Conservation (phyloP, 306 rosid genomes). For the Malus orientalis region DNA sequence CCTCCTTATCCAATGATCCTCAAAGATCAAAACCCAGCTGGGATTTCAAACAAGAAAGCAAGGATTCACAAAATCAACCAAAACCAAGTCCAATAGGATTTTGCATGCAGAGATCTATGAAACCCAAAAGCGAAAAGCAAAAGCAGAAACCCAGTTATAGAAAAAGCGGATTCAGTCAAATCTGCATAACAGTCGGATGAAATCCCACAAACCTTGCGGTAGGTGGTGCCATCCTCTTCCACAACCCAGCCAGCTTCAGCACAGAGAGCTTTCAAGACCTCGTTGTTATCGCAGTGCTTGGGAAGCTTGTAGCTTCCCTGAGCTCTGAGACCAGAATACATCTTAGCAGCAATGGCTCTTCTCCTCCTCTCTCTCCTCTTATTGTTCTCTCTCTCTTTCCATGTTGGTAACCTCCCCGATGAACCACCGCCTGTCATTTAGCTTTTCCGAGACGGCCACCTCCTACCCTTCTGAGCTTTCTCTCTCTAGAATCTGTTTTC, state of each 20-base stretch:
- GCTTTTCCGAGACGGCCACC: background rate
- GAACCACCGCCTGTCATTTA: slow-evolving; percentile 70
- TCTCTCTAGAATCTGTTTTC: background rate
- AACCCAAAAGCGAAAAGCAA: background rate
- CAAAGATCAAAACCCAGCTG: slow-evolving; percentile 6
- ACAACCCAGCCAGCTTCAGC: slow-evolving; percentile 93
- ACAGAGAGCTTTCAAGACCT: slow-evolving; percentile 90
- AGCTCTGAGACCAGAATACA: slow-evolving; percentile 77
- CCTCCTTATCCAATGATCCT: background rate
- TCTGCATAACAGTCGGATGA: background rate
- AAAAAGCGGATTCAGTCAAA: background rate
- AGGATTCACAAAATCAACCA: background rate
- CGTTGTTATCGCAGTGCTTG: slow-evolving; percentile 96
- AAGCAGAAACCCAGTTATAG: background rate
- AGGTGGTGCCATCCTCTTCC: slow-evolving; percentile 91
- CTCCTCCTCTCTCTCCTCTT: slow-evolving; percentile 86
- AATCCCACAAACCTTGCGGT: slow-evolving; percentile 52
- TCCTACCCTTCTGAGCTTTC: background rate
- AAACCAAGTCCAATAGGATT: background rate
- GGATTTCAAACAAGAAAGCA: background rate
- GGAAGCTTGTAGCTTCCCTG: slow-evolving; percentile 93
- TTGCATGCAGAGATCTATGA: slow-evolving; percentile 40
- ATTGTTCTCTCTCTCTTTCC: slow-evolving; percentile 98
- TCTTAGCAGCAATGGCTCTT: slow-evolving; percentile 94
- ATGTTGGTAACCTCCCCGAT: slow-evolving; percentile 78